These are phyloP conservation scores for Trichocladium uniseriatum DNA, from an alignment of 495 filamentous ascomycete species.

Conservation along the genomic window DNA sequence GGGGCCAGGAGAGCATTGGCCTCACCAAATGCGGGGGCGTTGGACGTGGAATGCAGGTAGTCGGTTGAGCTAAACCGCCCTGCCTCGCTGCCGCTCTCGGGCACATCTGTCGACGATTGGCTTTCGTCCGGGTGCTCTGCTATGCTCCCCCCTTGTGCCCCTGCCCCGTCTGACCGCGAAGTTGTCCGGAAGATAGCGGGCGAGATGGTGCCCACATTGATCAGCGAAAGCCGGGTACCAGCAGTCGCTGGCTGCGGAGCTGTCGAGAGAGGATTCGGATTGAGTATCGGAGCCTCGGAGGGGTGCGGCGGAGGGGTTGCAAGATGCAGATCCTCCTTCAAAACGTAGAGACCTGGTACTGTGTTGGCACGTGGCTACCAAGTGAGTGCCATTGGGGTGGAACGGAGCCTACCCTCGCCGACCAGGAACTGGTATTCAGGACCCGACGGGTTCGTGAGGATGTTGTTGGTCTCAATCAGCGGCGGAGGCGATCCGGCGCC, in stretches of 20 bases:
- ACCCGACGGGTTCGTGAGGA: slow-evolving; percentile 65
- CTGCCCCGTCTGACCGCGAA: slow-evolving; percentile 30
- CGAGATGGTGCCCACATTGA: slow-evolving; percentile 50
- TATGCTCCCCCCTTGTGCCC: slow-evolving; percentile 46
- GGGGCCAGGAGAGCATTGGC: slow-evolving; percentile 63
- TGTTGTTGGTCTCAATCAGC: slow-evolving; percentile 87
- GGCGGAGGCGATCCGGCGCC: slow-evolving; percentile 52
- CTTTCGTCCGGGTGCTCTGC: slow-evolving; percentile 52
- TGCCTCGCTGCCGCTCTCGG: slow-evolving; percentile 38
- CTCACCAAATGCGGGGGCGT: slow-evolving; percentile 72
- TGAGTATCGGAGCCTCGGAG: slow-evolving; percentile 75
- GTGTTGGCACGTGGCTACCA: slow-evolving; percentile 10
- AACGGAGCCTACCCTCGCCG: slow-evolving; percentile 68
- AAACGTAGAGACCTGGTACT: slow-evolving; percentile 65
- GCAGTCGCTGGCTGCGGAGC: slow-evolving; percentile 67
- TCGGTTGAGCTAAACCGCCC: slow-evolving; percentile 34
- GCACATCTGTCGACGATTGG: slow-evolving; percentile 50
- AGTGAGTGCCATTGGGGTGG: not conserved
- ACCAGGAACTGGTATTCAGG: slow-evolving; percentile 77
- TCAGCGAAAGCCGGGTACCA: slow-evolving; percentile 77
- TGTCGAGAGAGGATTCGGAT: slow-evolving; percentile 83
- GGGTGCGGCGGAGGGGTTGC: slow-evolving; percentile 93
- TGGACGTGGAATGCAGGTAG: slow-evolving; percentile 24
- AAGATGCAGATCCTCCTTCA: slow-evolving; percentile 82
- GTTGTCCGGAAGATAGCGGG: slow-evolving; percentile 43